Evolutionary conservation across 192 early-diverging fungal genomes (phyloP), one percentile per base, ranked within the genome.

Genomic region (Entomortierella parvispora): DNA sequence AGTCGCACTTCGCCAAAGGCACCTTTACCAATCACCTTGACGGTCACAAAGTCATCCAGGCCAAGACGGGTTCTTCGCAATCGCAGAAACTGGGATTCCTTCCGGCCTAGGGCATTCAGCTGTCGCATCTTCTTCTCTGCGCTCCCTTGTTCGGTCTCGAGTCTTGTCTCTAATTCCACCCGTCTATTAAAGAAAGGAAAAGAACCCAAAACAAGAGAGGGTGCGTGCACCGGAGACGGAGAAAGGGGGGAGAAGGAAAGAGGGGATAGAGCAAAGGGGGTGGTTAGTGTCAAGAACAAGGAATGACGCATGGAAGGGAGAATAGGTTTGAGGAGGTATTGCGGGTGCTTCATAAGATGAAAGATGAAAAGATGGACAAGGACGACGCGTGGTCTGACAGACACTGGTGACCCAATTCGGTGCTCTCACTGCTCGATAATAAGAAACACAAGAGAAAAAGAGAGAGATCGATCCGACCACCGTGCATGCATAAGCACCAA

Each of bases 1-100:
- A 99, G 77, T 42, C 98, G 88, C 40, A 99, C 97, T 75, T 99
- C 98, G 52, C 98, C 98, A 86, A 97, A 99, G 3, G 97, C 98
- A 34, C 98, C 98, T 49, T 95, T 96, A 0, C 98, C 98, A 80
- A 99, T 99, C 15, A 99, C 97, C 82, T 96, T 94, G 67, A 99
- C 88, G 18, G 98, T 99, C 29, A 85, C 75, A 81, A 99, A 99
- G 82, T 99, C 97, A 43, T 90, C 89, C 6, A 96, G 87, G 22
- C 94, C 92, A 46, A 99, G 77, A 63, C 92, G 89, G 37, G 94
- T 94, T 45, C 98, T 87, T 34, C 96, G 87, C 44, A 99, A 83
- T 52, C 98, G 88, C 76, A 99, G 84, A 78, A 95, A 99, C 62
- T 96, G 92, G 31, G 94, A 93, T 71, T 99, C 98, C 66, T 95